Percentiles rank a stretch among this genome's conserved stretches.
These are phyloP conservation scores for Umbelopsis sp. DNA, from an alignment of 371 early-diverging fungal genomes.

Conservation along the genomic window DNA sequence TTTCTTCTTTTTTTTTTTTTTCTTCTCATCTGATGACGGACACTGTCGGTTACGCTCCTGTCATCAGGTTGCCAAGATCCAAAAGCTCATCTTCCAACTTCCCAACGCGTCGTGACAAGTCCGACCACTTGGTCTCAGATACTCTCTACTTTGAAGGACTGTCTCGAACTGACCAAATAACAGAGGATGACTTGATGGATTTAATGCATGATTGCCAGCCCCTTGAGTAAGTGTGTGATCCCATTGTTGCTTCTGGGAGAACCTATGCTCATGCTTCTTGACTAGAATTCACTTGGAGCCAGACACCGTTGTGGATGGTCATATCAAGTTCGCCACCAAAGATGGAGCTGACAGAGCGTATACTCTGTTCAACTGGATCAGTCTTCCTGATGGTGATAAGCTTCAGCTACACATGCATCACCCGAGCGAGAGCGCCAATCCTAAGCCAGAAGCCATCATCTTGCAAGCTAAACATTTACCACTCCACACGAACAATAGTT, in stretches of 20 bases:
- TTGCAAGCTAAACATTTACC: constrained; percentile 45
- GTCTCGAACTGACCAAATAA: constrained; percentile 28
- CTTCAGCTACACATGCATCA: constrained; percentile 40
- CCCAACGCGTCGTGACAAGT: constrained; percentile 26
- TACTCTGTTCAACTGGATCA: constrained; percentile 39
- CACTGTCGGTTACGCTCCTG: constrained; percentile 35
- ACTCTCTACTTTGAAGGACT: constrained; percentile 43
- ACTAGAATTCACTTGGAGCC: constrained; percentile 6
- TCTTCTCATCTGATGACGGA: constrained; percentile 32
- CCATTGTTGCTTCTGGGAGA: background rate
- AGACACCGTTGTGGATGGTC: background rate
- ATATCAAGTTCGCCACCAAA: constrained; percentile 8
- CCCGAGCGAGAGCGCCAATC: constrained; percentile 24
- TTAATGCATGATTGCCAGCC: constrained; percentile 49
- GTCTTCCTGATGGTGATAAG: constrained; percentile 37
- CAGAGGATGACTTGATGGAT: constrained; percentile 41
- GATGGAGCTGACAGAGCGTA: constrained; percentile 43
- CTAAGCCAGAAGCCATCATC: constrained; percentile 40
- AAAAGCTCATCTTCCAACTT: constrained; percentile 36
- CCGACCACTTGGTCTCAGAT: constrained; percentile 42
- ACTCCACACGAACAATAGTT: constrained; percentile 32
- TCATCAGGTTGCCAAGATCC: constrained; percentile 44
- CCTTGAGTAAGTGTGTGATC: constrained; percentile 36
- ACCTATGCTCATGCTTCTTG: constrained; percentile 4
- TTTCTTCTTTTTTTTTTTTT: constrained; percentile 12